phyloP scores from a whole-genome alignment of 2,329 filamentous ascomycete species.

The Fusarium ambrosium region DNA sequence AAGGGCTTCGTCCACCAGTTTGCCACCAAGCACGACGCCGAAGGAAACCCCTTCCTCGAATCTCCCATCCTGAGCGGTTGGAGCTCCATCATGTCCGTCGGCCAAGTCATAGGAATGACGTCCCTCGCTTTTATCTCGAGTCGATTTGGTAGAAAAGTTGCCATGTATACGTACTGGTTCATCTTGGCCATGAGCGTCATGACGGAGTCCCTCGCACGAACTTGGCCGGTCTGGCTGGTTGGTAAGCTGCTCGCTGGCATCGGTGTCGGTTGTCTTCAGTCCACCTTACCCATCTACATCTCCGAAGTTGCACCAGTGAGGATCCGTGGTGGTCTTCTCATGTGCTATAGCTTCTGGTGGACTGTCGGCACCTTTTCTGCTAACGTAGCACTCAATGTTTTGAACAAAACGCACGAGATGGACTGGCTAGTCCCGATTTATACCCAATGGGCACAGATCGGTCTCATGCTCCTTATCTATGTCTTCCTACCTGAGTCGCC shows the following conservation, averaged over 20 bases:
- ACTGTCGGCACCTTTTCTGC: constrained; percentile 58
- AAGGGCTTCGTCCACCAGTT: constrained; percentile 3
- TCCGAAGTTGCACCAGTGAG: constrained; percentile 53
- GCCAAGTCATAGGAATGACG: constrained; percentile 56
- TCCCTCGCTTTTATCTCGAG: constrained; percentile 45
- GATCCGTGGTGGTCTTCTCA: constrained; percentile 55
- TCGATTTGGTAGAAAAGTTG: constrained; percentile 17
- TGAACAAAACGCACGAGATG: constrained; percentile 48
- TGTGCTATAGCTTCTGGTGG: constrained; percentile 60
- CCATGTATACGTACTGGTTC: constrained; percentile 1
- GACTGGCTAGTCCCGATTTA: background rate
- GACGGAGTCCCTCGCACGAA: background rate
- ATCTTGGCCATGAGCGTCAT: background rate
- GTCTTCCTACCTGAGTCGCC: background rate
- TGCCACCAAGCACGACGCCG: background rate
- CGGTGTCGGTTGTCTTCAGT: background rate
- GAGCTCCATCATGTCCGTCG: constrained; percentile 56
- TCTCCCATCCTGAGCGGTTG: constrained; percentile 54
- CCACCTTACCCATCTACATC: background rate
- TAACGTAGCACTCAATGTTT: constrained; percentile 55
- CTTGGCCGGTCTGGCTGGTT: background rate
- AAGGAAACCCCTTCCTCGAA: constrained; percentile 43
- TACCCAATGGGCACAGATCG: background rate
- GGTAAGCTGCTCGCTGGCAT: background rate
- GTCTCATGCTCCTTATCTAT: background rate